These are phyloP conservation scores for Xylariaceae sp. DNA, from an alignment of 2,329 filamentous ascomycete genomes.

Conservation along the genomic window DNA sequence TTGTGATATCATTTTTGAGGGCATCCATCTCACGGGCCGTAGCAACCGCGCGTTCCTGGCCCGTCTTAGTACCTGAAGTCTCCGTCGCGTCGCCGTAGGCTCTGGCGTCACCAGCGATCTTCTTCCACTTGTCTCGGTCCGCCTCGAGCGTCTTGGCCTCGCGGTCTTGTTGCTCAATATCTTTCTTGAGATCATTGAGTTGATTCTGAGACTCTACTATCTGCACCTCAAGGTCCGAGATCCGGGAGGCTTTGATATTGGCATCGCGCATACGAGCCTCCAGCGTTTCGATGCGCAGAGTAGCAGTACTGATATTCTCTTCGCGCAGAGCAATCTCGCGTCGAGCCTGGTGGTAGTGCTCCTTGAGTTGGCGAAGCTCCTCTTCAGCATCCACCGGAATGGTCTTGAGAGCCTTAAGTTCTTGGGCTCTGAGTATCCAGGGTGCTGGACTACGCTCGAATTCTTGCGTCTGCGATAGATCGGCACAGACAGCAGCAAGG, in stretches of 20 bases:
- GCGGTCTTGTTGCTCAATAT: slow-evolving; percentile 63
- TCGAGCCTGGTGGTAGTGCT: slow-evolving; percentile 74
- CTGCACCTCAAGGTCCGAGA: slow-evolving; percentile 59
- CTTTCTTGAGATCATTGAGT: slow-evolving; percentile 54
- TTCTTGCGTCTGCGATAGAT: slow-evolving; percentile 69
- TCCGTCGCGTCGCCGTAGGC: slow-evolving; percentile 49
- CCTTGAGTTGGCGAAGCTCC: slow-evolving; percentile 73
- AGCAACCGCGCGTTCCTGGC: slow-evolving; percentile 63
- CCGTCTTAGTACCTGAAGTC: slow-evolving; percentile 47
- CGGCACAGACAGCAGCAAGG: slow-evolving; percentile 64
- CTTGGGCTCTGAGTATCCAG: slow-evolving; percentile 77
- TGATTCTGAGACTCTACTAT: slow-evolving; percentile 51
- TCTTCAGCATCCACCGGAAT: slow-evolving; percentile 79
- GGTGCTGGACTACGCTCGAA: slow-evolving; percentile 74
- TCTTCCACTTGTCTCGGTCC: slow-evolving; percentile 68
- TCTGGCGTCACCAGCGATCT: slow-evolving; percentile 60
- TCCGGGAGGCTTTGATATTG: slow-evolving; percentile 67
- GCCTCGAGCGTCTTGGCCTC: slow-evolving; percentile 61
- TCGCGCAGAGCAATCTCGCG: slow-evolving; percentile 69
- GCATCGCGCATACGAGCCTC: slow-evolving; percentile 84
- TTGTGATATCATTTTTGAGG: slow-evolving; percentile 64
- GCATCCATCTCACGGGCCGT: slow-evolving; percentile 69
- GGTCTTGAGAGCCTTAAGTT: slow-evolving; percentile 77
- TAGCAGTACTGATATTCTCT: slow-evolving; percentile 76
- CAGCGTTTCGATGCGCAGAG: slow-evolving; percentile 90